A percentile compares a stretch with the other conserved stretches of the same genome.
Evolutionary conservation across 768 basidiomycete species (phyloP).

Genomic region (Xerocomus brunneocitrinus): DNA sequence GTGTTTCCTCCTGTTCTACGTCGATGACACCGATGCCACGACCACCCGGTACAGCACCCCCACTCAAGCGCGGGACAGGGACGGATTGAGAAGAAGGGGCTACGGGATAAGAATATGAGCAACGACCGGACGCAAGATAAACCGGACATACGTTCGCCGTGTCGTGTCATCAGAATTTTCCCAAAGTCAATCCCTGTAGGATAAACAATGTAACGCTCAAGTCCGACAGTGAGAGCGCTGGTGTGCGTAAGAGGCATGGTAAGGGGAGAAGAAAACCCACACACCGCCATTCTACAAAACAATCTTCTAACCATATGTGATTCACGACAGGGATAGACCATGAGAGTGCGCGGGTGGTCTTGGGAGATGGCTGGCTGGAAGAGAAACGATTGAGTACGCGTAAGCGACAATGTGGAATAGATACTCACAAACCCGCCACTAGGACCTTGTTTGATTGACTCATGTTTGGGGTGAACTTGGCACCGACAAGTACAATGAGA

Average conservation of each 20-base stretch:
- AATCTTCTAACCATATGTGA: slow-evolving; percentile 90
- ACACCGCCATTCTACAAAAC: slow-evolving; percentile 71
- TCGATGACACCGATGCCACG: slow-evolving; percentile 24
- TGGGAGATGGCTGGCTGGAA: slow-evolving; percentile 40
- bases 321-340: slow-evolving; percentile 89
- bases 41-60: slow-evolving; percentile 30
- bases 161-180: slow-evolving; percentile 29
- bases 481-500: slow-evolving; percentile 73
- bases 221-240: slow-evolving; percentile 52
- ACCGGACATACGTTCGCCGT: slow-evolving; percentile 12
- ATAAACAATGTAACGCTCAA: slow-evolving; percentile 66
- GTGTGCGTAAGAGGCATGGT: not conserved
- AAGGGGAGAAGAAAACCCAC: not conserved
- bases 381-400: not conserved
- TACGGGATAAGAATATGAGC: not conserved
- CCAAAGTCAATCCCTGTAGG: slow-evolving; percentile 66
- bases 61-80: slow-evolving; percentile 1
- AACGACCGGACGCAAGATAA: not conserved
- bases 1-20: slow-evolving; percentile 19
- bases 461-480: slow-evolving; percentile 79
- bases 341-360: slow-evolving; percentile 65
- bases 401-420: not conserved
- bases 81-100: slow-evolving; percentile 7
- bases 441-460: slow-evolving; percentile 71
- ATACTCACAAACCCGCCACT: slow-evolving; percentile 75